Conservation (phyloP, 2,329 filamentous ascomycete genomes). For the Neonectria hederae region DNA sequence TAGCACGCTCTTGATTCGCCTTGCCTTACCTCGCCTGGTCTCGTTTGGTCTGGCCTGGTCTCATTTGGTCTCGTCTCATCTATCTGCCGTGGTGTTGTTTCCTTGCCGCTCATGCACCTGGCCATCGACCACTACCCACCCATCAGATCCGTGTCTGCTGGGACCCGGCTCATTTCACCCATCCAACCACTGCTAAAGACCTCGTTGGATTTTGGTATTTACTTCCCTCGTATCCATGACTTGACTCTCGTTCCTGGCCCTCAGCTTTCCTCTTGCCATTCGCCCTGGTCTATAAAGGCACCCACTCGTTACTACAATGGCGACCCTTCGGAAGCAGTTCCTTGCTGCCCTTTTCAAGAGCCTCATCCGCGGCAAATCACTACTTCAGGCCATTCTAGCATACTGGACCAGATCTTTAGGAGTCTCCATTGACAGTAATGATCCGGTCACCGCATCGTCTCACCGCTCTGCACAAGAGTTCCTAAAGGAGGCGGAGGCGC, state of each 20-base stretch:
- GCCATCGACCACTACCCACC: constrained; percentile 24
- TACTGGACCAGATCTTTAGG: constrained; percentile 60
- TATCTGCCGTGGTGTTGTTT: constrained; percentile 22
- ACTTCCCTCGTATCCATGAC: constrained; percentile 38
- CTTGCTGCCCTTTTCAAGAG: constrained; percentile 65
- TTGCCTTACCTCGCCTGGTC: neutral
- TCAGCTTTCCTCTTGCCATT: constrained; percentile 23
- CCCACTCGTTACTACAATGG: constrained; percentile 66
- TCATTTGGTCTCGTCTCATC: constrained; percentile 31
- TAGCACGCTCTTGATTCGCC: neutral
- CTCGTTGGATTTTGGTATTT: constrained; percentile 38
- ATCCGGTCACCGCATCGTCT: constrained; percentile 30
- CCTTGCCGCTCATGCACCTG: constrained; percentile 13
- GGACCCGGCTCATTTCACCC: constrained; percentile 30
- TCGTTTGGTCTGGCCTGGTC: constrained; percentile 22
- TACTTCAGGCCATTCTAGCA: constrained; percentile 65
- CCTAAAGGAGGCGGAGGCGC: constrained; percentile 63
- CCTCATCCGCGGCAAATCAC: constrained; percentile 66
- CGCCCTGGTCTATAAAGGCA: constrained; percentile 52
- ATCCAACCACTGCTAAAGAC: constrained; percentile 18
- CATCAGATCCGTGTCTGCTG: constrained; percentile 36
- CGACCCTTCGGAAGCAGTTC: constrained; percentile 63
- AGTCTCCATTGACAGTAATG: constrained; percentile 42
- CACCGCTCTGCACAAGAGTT: constrained; percentile 58
- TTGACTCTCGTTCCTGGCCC: constrained; percentile 5